Evolutionary conservation across 2,329 filamentous ascomycete species (phyloP).

Genomic region (Venturia aucupariae): DNA sequence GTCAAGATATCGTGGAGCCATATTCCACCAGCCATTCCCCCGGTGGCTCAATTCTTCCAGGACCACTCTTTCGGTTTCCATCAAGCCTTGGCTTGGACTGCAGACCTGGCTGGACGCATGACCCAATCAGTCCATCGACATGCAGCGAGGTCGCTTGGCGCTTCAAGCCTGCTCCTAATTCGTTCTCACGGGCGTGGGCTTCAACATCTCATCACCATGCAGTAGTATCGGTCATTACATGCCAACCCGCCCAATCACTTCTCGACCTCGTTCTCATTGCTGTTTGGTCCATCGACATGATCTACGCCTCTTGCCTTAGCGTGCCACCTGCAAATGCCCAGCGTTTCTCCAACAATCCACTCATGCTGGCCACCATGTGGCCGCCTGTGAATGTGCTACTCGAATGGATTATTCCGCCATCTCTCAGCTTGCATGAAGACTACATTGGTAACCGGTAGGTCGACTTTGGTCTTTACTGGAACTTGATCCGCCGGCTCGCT

Average conservation of each 20-base stretch:
- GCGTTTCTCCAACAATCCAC: neutral
- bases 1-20: neutral
- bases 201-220: neutral
- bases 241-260: neutral
- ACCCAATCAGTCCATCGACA: neutral
- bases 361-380: neutral
- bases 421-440: neutral
- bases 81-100: neutral
- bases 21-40: neutral
- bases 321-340: neutral
- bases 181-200: neutral
- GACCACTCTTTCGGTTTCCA: neutral
- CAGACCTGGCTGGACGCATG: neutral
- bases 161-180: neutral
- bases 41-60: neutral
- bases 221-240: neutral
- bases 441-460: neutral
- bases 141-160: neutral
- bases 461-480: neutral
- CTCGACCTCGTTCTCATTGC: neutral
- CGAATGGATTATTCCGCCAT: neutral
- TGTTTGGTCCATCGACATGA: neutral
- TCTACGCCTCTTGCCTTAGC: neutral
- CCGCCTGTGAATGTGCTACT: neutral
- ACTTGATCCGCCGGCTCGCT: neutral